Conservation (phyloP, 768 basidiomycete species). For the Hypholoma sublateritium region DNA sequence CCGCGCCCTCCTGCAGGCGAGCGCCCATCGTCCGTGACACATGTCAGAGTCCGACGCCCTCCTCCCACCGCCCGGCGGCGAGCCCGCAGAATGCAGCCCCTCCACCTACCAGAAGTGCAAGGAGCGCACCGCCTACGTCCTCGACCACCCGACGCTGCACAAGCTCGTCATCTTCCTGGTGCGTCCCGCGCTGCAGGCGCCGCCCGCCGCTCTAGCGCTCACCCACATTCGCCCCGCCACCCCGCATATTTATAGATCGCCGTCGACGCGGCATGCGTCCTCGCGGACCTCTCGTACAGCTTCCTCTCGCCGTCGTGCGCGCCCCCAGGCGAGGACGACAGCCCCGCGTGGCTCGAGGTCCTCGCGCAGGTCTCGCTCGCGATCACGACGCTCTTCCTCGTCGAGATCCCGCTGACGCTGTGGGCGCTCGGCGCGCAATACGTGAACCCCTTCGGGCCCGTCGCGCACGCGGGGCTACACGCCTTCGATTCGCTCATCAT, state of each 20-base stretch:
- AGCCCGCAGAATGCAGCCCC: not conserved
- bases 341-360: conserved; percentile 62
- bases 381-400: conserved; percentile 72
- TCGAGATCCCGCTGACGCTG: conserved; percentile 72
- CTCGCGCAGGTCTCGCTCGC: conserved; percentile 60
- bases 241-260: conserved; percentile 39
- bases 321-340: conserved; percentile 34
- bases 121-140: conserved; percentile 39
- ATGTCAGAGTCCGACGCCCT: conserved; percentile 51
- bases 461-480: conserved; percentile 63
- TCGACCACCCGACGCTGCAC: conserved; percentile 57
- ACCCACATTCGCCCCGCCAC: not conserved
- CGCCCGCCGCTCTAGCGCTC: conserved; percentile 2
- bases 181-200: conserved; percentile 22
- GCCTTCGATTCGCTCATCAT: conserved; percentile 74
- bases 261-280: conserved; percentile 69
- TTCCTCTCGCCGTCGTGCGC: conserved; percentile 58
- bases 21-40: conserved; percentile 17
- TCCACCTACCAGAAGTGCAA: conserved; percentile 23
- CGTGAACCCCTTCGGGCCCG: conserved; percentile 60
- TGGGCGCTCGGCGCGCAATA: conserved; percentile 65
- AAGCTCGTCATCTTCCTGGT: conserved; percentile 58
- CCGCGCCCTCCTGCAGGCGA: not conserved
- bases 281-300: conserved; percentile 68
- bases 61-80: conserved; percentile 29